A percentile compares a stretch with the other conserved stretches of the same genome.
phyloP scores from a whole-genome alignment of 2,329 filamentous ascomycete genomes.

The Paecilomyces niveus region DNA sequence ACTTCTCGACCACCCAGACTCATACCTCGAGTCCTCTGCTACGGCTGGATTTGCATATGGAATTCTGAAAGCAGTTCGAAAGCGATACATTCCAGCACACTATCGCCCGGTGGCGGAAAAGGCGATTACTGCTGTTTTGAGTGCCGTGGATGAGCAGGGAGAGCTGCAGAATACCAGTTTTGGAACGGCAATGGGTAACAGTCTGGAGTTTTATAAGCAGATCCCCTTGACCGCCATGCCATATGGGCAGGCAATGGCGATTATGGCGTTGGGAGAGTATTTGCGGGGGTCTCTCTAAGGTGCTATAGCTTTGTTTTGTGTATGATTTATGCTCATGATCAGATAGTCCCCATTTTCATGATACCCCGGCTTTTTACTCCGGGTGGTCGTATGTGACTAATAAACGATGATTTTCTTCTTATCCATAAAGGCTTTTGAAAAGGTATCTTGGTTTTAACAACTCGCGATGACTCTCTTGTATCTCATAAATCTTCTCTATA shows the following conservation, averaged over 20 bases:
- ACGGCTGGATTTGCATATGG: constrained; percentile 77
- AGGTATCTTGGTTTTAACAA: too few relatives aligned
- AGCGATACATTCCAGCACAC: constrained; percentile 59
- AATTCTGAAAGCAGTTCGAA: constrained; percentile 65
- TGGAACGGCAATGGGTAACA: constrained; percentile 69
- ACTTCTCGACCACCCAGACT: constrained; percentile 63
- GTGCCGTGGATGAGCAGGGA: constrained; percentile 58
- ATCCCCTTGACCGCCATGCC: constrained; percentile 75
- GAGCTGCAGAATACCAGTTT: constrained; percentile 71
- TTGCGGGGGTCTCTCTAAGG: constrained; percentile 52
- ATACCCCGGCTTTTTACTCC: background rate
- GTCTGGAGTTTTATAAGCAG: constrained; percentile 68
- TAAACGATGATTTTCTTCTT: too few relatives aligned
- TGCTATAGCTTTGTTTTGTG: background rate
- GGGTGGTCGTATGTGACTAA: too few relatives aligned
- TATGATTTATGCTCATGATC: background rate
- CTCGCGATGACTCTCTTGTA: too few relatives aligned
- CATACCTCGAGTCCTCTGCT: constrained; percentile 69
- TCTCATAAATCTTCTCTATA: too few relatives aligned
- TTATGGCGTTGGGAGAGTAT: constrained; percentile 72
- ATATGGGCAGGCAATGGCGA: constrained; percentile 78
- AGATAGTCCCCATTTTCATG: background rate
- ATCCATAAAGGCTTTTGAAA: too few relatives aligned
- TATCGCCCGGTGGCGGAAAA: constrained; percentile 57
- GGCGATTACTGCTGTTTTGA: constrained; percentile 61